Conservation (phyloP, 1,284 basidiomycete genomes). For the Xerocomus minutiporus region DNA sequence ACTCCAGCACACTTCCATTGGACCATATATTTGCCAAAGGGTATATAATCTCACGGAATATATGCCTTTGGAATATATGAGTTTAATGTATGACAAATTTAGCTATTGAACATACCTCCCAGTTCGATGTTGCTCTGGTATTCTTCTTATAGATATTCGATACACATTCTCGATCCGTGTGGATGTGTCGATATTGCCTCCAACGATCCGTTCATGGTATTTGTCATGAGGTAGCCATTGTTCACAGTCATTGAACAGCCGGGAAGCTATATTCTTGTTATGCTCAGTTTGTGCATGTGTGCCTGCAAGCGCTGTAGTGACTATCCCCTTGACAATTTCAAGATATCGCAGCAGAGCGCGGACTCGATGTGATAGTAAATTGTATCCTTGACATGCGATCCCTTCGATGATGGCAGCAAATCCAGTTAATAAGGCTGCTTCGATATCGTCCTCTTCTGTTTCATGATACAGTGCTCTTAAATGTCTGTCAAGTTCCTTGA, state of each 20-base stretch:
- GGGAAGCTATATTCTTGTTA: no score
- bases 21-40: not conserved
- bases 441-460: not conserved
- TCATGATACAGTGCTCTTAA: not conserved
- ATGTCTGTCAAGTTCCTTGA: not conserved
- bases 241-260: not conserved
- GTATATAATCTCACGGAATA: not conserved
- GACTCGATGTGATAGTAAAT: not conserved
- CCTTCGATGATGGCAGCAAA: not conserved
- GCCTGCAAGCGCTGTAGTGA: not conserved
- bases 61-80: not conserved
- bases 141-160: not conserved
- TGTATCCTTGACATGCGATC: constrained; percentile 5
- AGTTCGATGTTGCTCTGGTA: not conserved
- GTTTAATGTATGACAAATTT: not conserved
- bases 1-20: not conserved
- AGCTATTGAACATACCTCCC: not conserved
- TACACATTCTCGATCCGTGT: not conserved
- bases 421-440: not conserved
- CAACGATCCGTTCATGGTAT: not conserved
- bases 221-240: not conserved
- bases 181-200: not conserved
- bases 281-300: not conserved
- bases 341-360: not conserved
- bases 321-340: not conserved